phyloP scores from a whole-genome alignment of 2,329 filamentous ascomycete species.

The Aureobasidium sp. region DNA sequence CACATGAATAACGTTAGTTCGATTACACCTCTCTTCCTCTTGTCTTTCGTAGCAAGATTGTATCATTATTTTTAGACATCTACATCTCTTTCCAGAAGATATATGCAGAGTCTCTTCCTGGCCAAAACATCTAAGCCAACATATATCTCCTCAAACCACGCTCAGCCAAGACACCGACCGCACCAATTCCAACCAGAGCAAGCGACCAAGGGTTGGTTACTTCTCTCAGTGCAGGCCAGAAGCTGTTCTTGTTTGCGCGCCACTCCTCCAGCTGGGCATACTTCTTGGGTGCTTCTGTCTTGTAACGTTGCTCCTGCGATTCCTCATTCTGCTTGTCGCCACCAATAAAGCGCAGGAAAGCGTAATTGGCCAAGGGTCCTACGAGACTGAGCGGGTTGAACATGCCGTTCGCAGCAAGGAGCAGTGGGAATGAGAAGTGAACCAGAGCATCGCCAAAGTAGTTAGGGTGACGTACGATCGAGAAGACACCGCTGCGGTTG shows the following conservation, averaged over 20 bases:
- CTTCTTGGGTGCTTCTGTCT: conserved; percentile 42
- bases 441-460: conserved; percentile 54
- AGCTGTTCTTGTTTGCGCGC: conserved; percentile 47
- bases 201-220: conserved; percentile 49
- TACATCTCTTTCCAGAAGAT: background rate
- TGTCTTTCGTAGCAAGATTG: conserved; percentile 1
- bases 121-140: conserved; percentile 8
- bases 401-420: conserved; percentile 47
- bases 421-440: conserved; percentile 51
- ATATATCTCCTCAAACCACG: conserved; percentile 23
- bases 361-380: conserved; percentile 50
- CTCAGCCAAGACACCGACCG: conserved; percentile 41
- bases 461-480: conserved; percentile 53
- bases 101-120: background rate
- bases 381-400: conserved; percentile 48
- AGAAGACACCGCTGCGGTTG: conserved; percentile 52
- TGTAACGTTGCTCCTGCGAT: conserved; percentile 45
- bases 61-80: conserved; percentile 4
- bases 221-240: conserved; percentile 48
- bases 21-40: background rate
- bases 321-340: conserved; percentile 49
- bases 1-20: conserved; percentile 1
- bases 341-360: conserved; percentile 48
- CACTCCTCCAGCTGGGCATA: conserved; percentile 45
- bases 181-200: conserved; percentile 43